phyloP scores from a whole-genome alignment of 2,329 filamentous ascomycete genomes.

The Rhexocercosporidium sp. region DNA sequence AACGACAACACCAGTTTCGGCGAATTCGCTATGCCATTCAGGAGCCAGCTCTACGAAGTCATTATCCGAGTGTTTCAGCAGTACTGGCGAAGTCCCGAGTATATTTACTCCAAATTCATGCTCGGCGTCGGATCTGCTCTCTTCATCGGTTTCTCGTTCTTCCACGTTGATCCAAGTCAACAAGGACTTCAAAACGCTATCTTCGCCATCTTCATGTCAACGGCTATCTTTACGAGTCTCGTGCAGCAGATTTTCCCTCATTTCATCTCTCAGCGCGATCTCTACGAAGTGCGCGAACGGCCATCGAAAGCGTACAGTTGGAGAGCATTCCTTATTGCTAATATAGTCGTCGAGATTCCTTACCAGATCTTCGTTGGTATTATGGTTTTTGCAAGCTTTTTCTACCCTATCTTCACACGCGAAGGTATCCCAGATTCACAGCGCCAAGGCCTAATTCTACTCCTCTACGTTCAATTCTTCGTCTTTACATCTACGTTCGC shows the following conservation, averaged over 20 bases:
- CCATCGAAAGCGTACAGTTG: slow-evolving; percentile 45
- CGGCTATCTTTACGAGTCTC: slow-evolving; percentile 71
- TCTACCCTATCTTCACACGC: slow-evolving; percentile 74
- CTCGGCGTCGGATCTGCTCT: slow-evolving; percentile 56
- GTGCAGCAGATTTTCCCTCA: slow-evolving; percentile 72
- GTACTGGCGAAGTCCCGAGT: slow-evolving; percentile 78
- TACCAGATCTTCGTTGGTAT: slow-evolving; percentile 80
- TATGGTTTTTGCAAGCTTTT: slow-evolving; percentile 80
- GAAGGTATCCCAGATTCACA: slow-evolving; percentile 53
- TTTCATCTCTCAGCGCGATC: slow-evolving; percentile 69
- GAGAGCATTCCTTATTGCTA: slow-evolving; percentile 42
- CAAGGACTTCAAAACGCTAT: slow-evolving; percentile 74
- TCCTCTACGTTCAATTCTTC: slow-evolving; percentile 77
- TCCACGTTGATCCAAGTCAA: slow-evolving; percentile 61
- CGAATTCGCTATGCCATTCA: slow-evolving; percentile 81
- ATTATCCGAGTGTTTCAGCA: slow-evolving; percentile 73
- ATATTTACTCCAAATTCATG: slow-evolving; percentile 73
- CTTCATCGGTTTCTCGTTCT: slow-evolving; percentile 74
- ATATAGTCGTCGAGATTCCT: slow-evolving; percentile 80
- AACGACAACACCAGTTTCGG: slow-evolving; percentile 53
- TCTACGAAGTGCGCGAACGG: slow-evolving; percentile 63
- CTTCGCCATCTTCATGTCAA: slow-evolving; percentile 74
- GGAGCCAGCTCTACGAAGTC: slow-evolving; percentile 67
- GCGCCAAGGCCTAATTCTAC: slow-evolving; percentile 67
- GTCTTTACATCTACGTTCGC: slow-evolving; percentile 83